Base-by-base conservation (phyloP, 2,329 filamentous ascomycete species). In the Teratosphaeria nubilosa region DNA sequence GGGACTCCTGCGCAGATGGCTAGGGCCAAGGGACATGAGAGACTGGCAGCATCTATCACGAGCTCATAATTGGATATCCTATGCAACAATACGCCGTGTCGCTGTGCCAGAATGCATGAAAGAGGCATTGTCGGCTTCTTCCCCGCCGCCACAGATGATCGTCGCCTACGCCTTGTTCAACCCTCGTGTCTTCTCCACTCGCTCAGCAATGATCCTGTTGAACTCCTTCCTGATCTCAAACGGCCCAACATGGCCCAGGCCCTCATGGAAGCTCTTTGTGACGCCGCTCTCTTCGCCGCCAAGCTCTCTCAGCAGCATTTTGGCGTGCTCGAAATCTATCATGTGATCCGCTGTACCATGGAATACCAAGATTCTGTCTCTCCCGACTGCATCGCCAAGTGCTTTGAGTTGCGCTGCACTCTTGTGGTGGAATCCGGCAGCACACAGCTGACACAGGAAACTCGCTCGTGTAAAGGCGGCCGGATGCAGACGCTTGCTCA, bases 391-490 rank as follows among this genome's bases (percentile, higher is more conserved):
- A 64, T 90, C 84, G 0, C 80, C 87, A 62, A 95, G 77, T 61
- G 80, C 75, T 63, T 74, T 75, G 52, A 95, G 73, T 73, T 95
- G 86, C 59, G 75, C 79, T 0, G 81, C 71, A 13, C 79, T 83
- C 77, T 95, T 95, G 72, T 83, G 76, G 72, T 96, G 91, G 82
- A 88, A 89, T 0, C 84, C 87, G 0, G 86, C 88, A 0, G 90
- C 91, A 55, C 90, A 77, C 2, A 89, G 81, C 75, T 96, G 91
- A 64, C 88, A 77, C 32, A 94, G 69, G 71, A 94, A 90, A 1
- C 88, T 88, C 32, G 77, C 77, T 53, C 77, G 79, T 3, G 81
- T 82, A 70, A 90, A 92, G 5, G 77, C 76, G 0, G 77, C 75
- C 0, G 78, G 74, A 59, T 87, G 79, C 16, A 78, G 74, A 20